Conservation (phyloP, 441 rosid species). For the Adansonia grandidieri region DNA sequence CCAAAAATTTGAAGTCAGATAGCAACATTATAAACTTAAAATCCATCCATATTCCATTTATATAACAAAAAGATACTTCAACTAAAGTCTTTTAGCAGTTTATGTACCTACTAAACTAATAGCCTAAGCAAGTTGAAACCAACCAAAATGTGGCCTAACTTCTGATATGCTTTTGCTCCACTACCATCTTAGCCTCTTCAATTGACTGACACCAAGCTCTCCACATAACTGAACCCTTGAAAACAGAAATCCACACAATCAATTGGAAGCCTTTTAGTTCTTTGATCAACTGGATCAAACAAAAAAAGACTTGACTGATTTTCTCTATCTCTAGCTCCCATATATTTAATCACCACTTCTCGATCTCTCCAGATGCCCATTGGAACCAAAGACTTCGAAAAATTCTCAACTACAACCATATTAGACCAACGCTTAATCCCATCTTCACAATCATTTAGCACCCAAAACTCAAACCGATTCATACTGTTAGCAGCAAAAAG, state of each 20-base stretch:
- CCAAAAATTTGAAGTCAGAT: constrained; percentile 12
- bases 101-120: background rate
- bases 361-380: constrained; percentile 20
- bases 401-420: background rate
- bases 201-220: constrained; percentile 39
- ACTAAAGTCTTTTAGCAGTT: constrained; percentile 1
- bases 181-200: constrained; percentile 20
- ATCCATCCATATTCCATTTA: background rate
- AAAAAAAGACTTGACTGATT: background rate
- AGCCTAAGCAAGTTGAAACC: background rate
- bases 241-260: constrained; percentile 29
- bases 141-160: constrained; percentile 8
- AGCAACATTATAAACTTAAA: constrained; percentile 5
- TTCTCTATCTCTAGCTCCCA: background rate
- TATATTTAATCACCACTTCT: background rate
- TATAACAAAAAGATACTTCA: background rate
- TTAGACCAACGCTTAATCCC: constrained; percentile 23
- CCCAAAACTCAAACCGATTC: constrained; percentile 38
- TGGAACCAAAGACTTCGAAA: constrained; percentile 1
- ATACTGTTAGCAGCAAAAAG: background rate
- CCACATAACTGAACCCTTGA: constrained; percentile 37
- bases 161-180: constrained; percentile 2
- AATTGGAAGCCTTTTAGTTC: constrained; percentile 1
- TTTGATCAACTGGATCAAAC: background rate
- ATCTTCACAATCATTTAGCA: constrained; percentile 8